Evolutionary conservation across 2,329 filamentous ascomycete genomes (phyloP), one percentile per base, ranked within the genome.

Genomic region (Cryphonectria japonica): DNA sequence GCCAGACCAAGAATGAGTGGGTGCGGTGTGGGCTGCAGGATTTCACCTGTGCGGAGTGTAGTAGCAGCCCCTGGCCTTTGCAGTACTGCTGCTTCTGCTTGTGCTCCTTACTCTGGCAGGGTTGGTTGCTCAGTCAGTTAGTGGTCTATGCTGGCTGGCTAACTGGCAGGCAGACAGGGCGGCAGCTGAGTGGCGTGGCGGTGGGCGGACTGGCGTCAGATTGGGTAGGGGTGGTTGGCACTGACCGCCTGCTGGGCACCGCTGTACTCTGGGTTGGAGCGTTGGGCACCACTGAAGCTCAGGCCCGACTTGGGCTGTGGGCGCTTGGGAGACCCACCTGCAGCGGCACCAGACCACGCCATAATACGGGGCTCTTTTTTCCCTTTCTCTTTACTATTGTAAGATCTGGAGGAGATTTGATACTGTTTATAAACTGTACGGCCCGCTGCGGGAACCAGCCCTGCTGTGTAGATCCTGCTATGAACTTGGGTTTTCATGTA

Each of bases 401-500:
- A 19, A 66, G 64, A 57, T 37, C 46, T 39, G 32, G 46, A 66
- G 43, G 32, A 50, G 64, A 50, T 52, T 32, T 54, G 43, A 34
- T 66, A 54, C 64, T 32, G 64, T 66, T 39, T 54, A 32, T 50
- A 57, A 29, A 66, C 46, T 37, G 64, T 66, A 66, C 64, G 64
- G 64, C 43, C 64, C 64, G 64, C 39, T 22, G 61, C 61, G 61
- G 61, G 61, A 32, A 41, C 61, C 34, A 52, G 63, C 43, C 43
- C 29, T 26, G 22, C 29, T 4, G 6, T 52, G 46, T 57, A 39
- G 22, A 50, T 8, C 22, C n/a, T 6, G 52, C 22, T 8, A 26
- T 57, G 34, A 14, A 7, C 1, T 37, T 19, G n/a, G 9, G 22
- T 3, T 9, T 4, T n/a, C n/a, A 5, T 57, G 5, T 57, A 54